phyloP scores from a whole-genome alignment of 2,329 filamentous ascomycete genomes.

The Gaeumannomyces sp. region DNA sequence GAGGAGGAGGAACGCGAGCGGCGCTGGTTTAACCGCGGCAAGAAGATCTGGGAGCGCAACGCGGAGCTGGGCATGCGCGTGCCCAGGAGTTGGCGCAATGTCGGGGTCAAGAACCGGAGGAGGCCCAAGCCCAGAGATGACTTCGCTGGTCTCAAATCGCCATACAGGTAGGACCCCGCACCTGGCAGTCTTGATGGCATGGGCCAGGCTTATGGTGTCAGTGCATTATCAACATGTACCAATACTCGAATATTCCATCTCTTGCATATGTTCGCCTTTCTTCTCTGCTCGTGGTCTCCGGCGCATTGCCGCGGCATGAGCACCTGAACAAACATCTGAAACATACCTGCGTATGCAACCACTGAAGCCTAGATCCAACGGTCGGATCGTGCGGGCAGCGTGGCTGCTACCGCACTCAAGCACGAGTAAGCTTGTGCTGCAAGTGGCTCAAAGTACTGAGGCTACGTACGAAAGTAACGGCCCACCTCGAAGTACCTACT shows the following conservation, averaged over 20 bases:
- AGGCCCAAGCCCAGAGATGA: neutral
- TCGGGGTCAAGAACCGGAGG: slow-evolving; percentile 29
- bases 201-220: neutral
- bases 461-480: too few relatives aligned
- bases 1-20: slow-evolving; percentile 52
- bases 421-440: too few relatives aligned
- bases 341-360: neutral
- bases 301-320: neutral
- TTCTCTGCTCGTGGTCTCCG: neutral
- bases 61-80: slow-evolving; percentile 57
- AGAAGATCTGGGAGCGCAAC: slow-evolving; percentile 52
- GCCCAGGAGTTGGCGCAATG: slow-evolving; percentile 52
- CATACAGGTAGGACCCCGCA: too few relatives aligned
- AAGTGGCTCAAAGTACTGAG: neutral
- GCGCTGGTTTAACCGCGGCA: slow-evolving; percentile 57
- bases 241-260: neutral
- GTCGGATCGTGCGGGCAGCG: neutral
- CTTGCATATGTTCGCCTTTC: neutral
- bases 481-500: too few relatives aligned
- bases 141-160: neutral
- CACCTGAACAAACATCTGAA: neutral
- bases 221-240: neutral
- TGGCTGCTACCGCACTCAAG: too few relatives aligned
- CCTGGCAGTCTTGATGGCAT: neutral
- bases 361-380: neutral